Conservation (phyloP, 108 stramenopile genomes). For the Nannochloropsis salina region DNA sequence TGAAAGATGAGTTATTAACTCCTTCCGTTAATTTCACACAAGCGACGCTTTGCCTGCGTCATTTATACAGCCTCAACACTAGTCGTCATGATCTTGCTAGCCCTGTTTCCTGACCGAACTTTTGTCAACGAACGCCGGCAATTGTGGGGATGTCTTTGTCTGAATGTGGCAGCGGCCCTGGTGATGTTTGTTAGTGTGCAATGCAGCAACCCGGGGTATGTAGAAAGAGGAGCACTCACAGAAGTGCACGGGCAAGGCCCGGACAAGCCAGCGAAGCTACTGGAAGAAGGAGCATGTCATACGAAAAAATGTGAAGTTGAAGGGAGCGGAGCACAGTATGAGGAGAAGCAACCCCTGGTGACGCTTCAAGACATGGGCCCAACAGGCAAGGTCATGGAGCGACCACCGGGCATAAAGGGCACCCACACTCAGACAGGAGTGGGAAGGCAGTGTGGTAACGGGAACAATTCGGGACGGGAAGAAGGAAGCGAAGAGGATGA, state of each 20-base stretch:
- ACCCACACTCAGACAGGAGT: not conserved
- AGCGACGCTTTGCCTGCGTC: not conserved
- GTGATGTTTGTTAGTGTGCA: slow-evolving; percentile 39
- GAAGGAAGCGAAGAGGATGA: not conserved
- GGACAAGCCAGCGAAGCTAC: not conserved
- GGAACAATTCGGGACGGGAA: not conserved
- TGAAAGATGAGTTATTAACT: not conserved
- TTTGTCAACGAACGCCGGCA: not conserved
- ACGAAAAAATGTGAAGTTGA: not conserved
- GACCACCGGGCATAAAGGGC: not conserved
- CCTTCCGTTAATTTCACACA: not conserved
- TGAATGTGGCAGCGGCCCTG: slow-evolving; percentile 19
- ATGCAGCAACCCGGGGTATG: slow-evolving; percentile 50
- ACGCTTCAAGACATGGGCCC: not conserved
- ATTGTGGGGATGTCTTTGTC: not conserved
- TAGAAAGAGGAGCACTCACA: slow-evolving; percentile 21
- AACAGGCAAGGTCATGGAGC: not conserved
- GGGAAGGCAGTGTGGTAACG: not conserved
- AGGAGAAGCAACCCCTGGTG: slow-evolving; percentile 5
- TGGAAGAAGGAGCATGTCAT: not conserved
- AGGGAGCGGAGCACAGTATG: not conserved
- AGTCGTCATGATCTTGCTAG: not conserved
- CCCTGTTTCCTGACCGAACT: not conserved
- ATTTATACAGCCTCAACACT: not conserved
- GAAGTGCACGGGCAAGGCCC: not conserved